These are phyloP conservation scores for Aschersonia sp. DNA, from an alignment of 2,329 filamentous ascomycete genomes.

Conservation along the genomic window DNA sequence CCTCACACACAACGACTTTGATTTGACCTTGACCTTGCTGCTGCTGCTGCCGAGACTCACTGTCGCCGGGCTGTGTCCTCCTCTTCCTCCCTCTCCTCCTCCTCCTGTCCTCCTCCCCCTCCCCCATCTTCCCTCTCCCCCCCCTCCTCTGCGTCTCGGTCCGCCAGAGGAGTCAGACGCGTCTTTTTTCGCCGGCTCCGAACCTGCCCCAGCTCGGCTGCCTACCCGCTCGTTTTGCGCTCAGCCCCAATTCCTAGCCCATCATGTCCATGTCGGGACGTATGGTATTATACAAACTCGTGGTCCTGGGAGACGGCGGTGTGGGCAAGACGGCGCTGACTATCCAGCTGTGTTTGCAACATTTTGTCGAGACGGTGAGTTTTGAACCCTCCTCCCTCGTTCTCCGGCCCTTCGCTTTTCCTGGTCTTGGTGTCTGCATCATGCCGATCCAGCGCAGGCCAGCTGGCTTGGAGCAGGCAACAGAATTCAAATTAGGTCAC, in stretches of 20 bases:
- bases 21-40: no score
- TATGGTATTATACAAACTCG: conserved; percentile 92
- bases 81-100: no score
- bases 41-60: no score
- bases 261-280: conserved; percentile 82
- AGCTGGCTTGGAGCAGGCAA: background rate
- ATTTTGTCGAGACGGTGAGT: conserved; percentile 85
- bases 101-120: no score
- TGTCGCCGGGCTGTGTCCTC: no score
- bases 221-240: background rate
- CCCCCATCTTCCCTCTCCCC: no score
- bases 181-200: no score
- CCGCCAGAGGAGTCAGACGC: background rate
- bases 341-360: conserved; percentile 93
- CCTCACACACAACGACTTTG: no score
- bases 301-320: conserved; percentile 87
- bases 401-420: background rate
- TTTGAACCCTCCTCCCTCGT: background rate
- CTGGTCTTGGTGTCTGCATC: background rate
- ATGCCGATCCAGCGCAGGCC: no score
- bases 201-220: background rate
- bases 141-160: background rate
- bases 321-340: conserved; percentile 90
- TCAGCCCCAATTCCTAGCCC: conserved; percentile 7
- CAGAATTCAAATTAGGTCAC: background rate